Evolutionary conservation across 495 filamentous ascomycete species (phyloP), one percentile per base, ranked within the genome.

Genomic region (Annulohypoxylon nitens): DNA sequence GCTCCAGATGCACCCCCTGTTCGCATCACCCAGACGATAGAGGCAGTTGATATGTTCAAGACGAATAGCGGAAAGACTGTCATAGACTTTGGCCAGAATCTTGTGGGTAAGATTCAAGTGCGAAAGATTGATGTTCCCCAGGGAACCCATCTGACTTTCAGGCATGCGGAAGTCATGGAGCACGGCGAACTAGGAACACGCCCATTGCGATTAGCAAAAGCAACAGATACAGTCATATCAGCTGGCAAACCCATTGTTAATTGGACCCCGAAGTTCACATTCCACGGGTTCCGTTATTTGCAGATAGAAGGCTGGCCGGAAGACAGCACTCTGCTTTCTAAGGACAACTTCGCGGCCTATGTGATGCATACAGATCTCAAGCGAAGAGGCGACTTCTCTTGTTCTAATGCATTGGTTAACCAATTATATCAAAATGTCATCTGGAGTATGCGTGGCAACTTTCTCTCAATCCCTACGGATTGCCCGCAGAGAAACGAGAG

Each of bases 131-230:
- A 47, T 3, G 43, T 20, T 47, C 43, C 43, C 1, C n/a, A 8
- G 16, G 43, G 43, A 6, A 47, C 43, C 16, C 5, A 4, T 18
- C 18, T 47, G 43, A 47, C 16, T 47, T 47, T 47, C n/a, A 47
- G 18, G n/a, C 43, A 47, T 47, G 43, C 43, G n/a, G 43, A 47
- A 47, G 43, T 47, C n/a, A 47, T 47, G 43, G 43, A 47, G n/a
- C 43, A 47, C 7, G 43, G 43, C 12, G 43, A 47, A 47, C 43
- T 47, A 20, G 43, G 43, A 47, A 47, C 16, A 7, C 43, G 43
- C 5, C 43, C 43, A 12, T 16, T 47, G n/a, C n/a, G 43, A 47
- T 47, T 47, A 20, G 43, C 43, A 9, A 47, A 47, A 20, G 43
- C 43, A 20, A 47, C 43, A 20, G 43, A 47, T 20, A 47, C 43